Evolutionary conservation across 2,329 filamentous ascomycete species (phyloP).

Genomic region (Pestalotiopsis sp.): DNA sequence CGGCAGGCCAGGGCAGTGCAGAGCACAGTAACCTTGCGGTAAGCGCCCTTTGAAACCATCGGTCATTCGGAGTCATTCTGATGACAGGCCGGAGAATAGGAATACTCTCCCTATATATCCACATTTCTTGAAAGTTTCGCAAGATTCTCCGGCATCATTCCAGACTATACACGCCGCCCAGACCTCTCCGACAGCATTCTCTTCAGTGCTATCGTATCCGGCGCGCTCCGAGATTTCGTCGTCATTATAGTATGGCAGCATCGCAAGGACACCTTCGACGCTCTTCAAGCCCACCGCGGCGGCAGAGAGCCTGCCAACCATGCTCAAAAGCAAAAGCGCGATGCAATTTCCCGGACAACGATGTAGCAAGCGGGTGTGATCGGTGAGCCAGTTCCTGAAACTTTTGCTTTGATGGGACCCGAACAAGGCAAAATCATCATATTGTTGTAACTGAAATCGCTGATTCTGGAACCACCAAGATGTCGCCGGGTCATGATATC

Average conservation of each 20-base stretch:
- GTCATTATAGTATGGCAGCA: background rate
- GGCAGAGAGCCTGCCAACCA: slow-evolving; percentile 29
- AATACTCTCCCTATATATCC: no score
- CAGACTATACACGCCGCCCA: background rate
- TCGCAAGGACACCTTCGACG: slow-evolving; percentile 7
- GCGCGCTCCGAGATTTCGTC: background rate
- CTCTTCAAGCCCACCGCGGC: slow-evolving; percentile 27
- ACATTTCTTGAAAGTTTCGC: no score
- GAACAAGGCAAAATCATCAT: background rate
- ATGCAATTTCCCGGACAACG: slow-evolving; percentile 28
- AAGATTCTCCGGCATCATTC: no score
- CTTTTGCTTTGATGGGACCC: background rate
- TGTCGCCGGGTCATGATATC: slow-evolving; percentile 26
- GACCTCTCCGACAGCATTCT: background rate
- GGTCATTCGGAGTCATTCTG: no score
- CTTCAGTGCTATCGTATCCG: background rate
- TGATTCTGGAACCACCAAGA: slow-evolving; percentile 15
- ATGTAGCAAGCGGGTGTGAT: slow-evolving; percentile 25
- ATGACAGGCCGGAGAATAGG: no score
- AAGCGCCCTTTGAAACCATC: no score
- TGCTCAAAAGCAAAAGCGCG: slow-evolving; percentile 32
- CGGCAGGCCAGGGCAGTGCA: no score
- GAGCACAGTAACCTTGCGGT: no score
- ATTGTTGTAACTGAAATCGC: background rate
- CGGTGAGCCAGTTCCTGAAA: slow-evolving; percentile 20